A percentile compares a stretch with the other conserved stretches of the same genome.
phyloP scores from a whole-genome alignment of 208 protist genomes.

The Trypanosoma boissoni region DNA sequence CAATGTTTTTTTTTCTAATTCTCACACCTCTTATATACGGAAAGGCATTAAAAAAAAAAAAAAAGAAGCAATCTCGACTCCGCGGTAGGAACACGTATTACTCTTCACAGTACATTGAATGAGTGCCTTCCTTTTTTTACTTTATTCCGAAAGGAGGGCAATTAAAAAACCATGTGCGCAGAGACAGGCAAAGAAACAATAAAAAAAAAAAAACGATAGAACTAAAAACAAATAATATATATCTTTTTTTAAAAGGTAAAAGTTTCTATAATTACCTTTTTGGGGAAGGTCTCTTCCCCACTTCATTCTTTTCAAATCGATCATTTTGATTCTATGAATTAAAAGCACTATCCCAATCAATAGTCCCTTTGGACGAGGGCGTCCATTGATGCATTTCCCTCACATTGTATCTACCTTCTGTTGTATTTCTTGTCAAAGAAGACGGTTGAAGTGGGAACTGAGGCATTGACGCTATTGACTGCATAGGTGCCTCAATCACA shows the following conservation, averaged over 20 bases:
- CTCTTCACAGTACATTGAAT: too few relatives aligned
- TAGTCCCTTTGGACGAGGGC: background rate
- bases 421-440: background rate
- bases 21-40: too few relatives aligned
- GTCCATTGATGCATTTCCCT: background rate
- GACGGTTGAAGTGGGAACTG: slow-evolving; percentile 3
- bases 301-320: background rate
- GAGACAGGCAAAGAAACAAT: slow-evolving; percentile 14
- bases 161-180: too few relatives aligned
- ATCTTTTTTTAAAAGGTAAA: background rate
- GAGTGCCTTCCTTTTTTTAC: too few relatives aligned
- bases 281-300: too few relatives aligned
- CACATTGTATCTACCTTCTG: background rate
- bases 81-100: too few relatives aligned
- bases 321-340: slow-evolving; percentile 3
- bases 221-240: background rate
- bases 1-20: too few relatives aligned
- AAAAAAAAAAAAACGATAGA: slow-evolving; percentile 21
- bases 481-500: slow-evolving; percentile 8
- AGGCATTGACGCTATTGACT: slow-evolving; percentile 9
- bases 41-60: too few relatives aligned
- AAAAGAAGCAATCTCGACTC: too few relatives aligned
- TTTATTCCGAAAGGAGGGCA: too few relatives aligned
- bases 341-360: slow-evolving; percentile 24
- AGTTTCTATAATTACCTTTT: background rate